A percentile compares a stretch with the other conserved stretches of the same genome.
Conservation (phyloP, 148 eudicot species). For the Selenicereus undatus region DNA sequence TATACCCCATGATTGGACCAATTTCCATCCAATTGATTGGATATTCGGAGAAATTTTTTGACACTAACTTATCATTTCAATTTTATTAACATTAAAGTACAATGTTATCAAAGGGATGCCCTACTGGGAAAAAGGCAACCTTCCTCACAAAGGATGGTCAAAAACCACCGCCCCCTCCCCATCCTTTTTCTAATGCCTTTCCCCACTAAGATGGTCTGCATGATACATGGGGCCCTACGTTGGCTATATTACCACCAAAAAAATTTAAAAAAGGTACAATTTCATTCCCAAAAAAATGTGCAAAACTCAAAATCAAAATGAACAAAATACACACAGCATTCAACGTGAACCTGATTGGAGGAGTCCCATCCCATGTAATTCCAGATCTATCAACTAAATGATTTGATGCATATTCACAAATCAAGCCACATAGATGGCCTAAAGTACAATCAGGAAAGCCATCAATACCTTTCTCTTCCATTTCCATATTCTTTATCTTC, state of each 20-base stretch:
- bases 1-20: neutral
- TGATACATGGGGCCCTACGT: no score
- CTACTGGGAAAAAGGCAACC: no score
- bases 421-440: neutral
- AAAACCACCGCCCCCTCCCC: no score
- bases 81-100: neutral
- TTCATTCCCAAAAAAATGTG: neutral
- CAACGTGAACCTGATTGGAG: neutral
- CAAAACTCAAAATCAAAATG: neutral
- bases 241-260: no score
- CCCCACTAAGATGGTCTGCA: no score
- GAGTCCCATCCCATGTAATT: no score
- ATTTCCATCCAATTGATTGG: neutral
- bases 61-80: neutral
- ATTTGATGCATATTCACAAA: neutral
- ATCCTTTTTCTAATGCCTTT: no score
- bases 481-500: constrained; percentile 84
- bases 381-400: no score
- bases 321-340: neutral
- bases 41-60: neutral
- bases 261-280: no score
- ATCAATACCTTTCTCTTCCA: constrained; percentile 88
- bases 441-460: neutral
- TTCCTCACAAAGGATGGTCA: no score
- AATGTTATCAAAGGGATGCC: neutral